Conservation (phyloP, 352 stramenopile species). For the Globisporangium barbulae region DNA sequence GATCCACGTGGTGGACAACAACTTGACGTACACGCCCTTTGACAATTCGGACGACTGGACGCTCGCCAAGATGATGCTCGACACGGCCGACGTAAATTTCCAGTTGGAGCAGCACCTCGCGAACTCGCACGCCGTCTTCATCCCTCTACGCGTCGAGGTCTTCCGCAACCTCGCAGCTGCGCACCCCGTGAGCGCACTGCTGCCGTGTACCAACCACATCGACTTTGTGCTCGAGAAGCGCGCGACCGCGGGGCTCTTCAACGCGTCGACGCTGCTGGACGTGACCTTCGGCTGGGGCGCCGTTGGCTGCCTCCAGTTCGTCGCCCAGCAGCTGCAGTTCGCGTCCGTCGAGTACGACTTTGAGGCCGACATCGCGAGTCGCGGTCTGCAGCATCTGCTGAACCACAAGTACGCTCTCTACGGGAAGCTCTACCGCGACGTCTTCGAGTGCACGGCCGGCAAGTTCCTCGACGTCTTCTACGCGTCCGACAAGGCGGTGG, state of each 20-base stretch:
- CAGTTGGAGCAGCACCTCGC: not conserved
- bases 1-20: constrained; percentile 38
- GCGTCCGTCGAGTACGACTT: constrained; percentile 11
- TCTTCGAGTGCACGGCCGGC: not conserved
- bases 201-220: constrained; percentile 31
- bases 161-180: constrained; percentile 24
- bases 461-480: constrained; percentile 12
- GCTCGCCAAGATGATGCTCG: constrained; percentile 39
- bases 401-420: constrained; percentile 8
- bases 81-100: constrained; percentile 24
- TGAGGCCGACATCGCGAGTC: not conserved
- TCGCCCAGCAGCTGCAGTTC: not conserved
- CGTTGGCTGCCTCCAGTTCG: constrained; percentile 11
- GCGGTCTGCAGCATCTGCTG: constrained; percentile 5
- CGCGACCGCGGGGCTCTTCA: constrained; percentile 32
- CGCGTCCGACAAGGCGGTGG: constrained; percentile 7
- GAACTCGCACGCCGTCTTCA: not conserved
- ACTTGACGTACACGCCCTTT: constrained; percentile 44
- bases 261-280: constrained; percentile 34
- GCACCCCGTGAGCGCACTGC: constrained; percentile 31
- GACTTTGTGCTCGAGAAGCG: constrained; percentile 44
- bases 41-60: constrained; percentile 15
- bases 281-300: constrained; percentile 39
- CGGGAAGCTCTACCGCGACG: not conserved
- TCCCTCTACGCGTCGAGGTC: constrained; percentile 16